Evolutionary conservation across 148 eudicot genomes (phyloP).

Genomic region (Vaccinium vitisidaea): DNA sequence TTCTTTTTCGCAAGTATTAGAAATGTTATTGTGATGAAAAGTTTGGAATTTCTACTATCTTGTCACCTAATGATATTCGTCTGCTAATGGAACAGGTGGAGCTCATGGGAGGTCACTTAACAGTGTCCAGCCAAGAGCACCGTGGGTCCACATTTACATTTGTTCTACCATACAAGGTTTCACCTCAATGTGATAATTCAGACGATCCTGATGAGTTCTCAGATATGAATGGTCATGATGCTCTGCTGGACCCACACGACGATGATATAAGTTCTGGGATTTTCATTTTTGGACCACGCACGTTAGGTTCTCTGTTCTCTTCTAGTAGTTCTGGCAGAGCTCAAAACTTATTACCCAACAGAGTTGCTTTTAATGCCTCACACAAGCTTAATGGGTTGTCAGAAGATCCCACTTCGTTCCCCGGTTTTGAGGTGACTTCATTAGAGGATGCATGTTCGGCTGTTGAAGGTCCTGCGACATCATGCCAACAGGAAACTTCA

Average conservation of each 20-base stretch:
- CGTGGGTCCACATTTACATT: conserved; percentile 81
- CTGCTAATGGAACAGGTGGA: conserved; percentile 59
- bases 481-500: conserved; percentile 31
- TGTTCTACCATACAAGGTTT: conserved; percentile 73
- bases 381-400: conserved; percentile 34
- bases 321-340: conserved; percentile 41
- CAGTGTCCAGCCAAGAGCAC: conserved; percentile 69
- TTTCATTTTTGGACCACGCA: conserved; percentile 65
- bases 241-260: conserved; percentile 31
- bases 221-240: conserved; percentile 43
- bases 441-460: conserved; percentile 34
- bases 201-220: conserved; percentile 74
- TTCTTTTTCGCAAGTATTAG: not conserved
- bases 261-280: conserved; percentile 51
- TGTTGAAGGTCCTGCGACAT: conserved; percentile 34
- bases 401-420: conserved; percentile 27
- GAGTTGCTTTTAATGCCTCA: conserved; percentile 24
- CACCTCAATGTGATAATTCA: conserved; percentile 42
- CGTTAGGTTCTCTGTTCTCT: conserved; percentile 50
- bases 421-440: conserved; percentile 34
- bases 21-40: not conserved
- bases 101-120: conserved; percentile 91
- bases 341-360: conserved; percentile 31
- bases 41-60: conserved; percentile 9
- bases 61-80: not conserved